Evolutionary conservation across 2,329 filamentous ascomycete genomes (phyloP).

Genomic region (Exophiala alcalophila): DNA sequence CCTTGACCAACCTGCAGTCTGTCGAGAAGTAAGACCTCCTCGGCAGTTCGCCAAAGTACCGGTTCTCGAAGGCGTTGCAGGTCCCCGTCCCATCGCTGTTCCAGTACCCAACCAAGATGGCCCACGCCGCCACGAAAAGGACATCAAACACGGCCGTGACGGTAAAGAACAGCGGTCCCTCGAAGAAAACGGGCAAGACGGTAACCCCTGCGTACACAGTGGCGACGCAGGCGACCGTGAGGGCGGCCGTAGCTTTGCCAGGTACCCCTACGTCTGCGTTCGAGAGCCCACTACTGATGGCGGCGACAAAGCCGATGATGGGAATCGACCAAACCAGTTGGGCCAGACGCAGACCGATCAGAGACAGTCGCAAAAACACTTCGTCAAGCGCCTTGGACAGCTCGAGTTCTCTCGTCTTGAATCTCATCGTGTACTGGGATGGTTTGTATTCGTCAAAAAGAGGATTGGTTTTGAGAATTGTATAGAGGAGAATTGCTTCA

Average conservation of each 20-base stretch:
- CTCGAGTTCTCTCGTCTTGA: conserved; percentile 23
- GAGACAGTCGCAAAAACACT: conserved; percentile 21
- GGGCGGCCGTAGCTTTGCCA: conserved; percentile 12
- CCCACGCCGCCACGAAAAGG: conserved; percentile 19
- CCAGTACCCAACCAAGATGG: conserved; percentile 20
- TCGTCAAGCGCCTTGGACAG: conserved; percentile 20
- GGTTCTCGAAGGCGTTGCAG: conserved; percentile 14
- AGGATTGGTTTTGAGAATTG: neutral
- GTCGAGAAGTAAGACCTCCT: conserved; percentile 12
- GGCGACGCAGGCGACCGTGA: conserved; percentile 17
- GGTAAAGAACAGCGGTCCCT: conserved; percentile 21
- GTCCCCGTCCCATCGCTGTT: conserved; percentile 18
- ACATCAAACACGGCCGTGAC: conserved; percentile 12
- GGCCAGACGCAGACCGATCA: conserved; percentile 15
- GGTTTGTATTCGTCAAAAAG: neutral
- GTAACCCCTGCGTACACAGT: conserved; percentile 17
- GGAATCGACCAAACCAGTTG: conserved; percentile 14
- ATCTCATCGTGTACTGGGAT: too few species aligned
- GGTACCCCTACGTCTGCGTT: conserved; percentile 19
- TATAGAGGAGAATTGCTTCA: neutral
- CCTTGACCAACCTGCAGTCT: conserved; percentile 24
- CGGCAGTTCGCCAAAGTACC: conserved; percentile 13
- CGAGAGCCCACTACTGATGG: conserved; percentile 19
- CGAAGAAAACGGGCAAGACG: conserved; percentile 21
- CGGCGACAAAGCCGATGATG: conserved; percentile 22